These are phyloP conservation scores for Aphanomyces stellatus DNA, from an alignment of 352 stramenopile species.

Conservation along the genomic window DNA sequence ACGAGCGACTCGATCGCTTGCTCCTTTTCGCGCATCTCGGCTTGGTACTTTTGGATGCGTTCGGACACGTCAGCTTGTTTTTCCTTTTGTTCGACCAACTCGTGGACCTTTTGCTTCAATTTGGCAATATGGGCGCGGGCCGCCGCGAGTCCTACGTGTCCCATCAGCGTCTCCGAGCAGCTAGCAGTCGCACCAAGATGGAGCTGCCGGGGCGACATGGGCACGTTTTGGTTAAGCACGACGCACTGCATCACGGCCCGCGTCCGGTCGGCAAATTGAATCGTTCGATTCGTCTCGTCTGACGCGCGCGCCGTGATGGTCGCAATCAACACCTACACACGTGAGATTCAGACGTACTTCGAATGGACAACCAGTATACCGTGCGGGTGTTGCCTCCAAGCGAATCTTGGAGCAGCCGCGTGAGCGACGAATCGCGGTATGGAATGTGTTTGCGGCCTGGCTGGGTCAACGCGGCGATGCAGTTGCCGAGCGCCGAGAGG, in stretches of 20 bases:
- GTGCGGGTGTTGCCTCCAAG: slow-evolving; percentile 66
- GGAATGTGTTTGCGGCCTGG: slow-evolving; percentile 82
- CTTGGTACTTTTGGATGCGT: slow-evolving; percentile 36
- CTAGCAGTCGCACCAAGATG: background rate
- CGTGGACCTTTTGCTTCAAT: slow-evolving; percentile 20
- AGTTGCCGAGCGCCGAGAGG: slow-evolving; percentile 85
- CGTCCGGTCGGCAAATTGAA: slow-evolving; percentile 70
- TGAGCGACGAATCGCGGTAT: slow-evolving; percentile 85
- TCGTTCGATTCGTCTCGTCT: slow-evolving; percentile 67
- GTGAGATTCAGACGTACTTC: background rate
- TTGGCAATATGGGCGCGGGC: slow-evolving; percentile 15
- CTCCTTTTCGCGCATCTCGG: slow-evolving; percentile 50
- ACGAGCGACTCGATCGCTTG: slow-evolving; percentile 44
- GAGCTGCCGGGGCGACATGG: slow-evolving; percentile 25
- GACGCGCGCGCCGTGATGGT: slow-evolving; percentile 38
- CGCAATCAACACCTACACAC: slow-evolving; percentile 36
- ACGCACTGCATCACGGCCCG: slow-evolving; percentile 65
- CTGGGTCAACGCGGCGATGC: slow-evolving; percentile 80
- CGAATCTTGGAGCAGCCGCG: slow-evolving; percentile 78
- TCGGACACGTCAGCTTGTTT: slow-evolving; percentile 58
- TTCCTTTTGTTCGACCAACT: slow-evolving; percentile 47
- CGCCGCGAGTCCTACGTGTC: background rate
- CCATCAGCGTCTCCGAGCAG: background rate
- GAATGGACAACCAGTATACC: slow-evolving; percentile 13
- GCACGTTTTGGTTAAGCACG: slow-evolving; percentile 53